These are phyloP conservation scores for Diplogelasinospora grovesii DNA, from an alignment of 495 filamentous ascomycete genomes.

Conservation along the genomic window DNA sequence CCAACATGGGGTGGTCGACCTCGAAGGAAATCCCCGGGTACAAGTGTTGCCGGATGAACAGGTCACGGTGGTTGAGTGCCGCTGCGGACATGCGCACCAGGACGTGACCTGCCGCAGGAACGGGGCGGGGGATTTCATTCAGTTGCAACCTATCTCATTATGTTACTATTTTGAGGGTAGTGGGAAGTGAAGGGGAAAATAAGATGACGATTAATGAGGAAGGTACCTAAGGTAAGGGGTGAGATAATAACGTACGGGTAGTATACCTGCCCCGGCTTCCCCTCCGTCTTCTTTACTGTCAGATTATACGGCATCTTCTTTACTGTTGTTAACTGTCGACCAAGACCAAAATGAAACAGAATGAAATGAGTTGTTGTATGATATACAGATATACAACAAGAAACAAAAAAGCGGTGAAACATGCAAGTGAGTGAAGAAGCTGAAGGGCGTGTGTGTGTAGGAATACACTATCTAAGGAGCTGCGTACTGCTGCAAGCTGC, in stretches of 20 bases:
- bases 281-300: conserved; percentile 45
- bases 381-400: too few relatives aligned
- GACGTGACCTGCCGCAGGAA: conserved; percentile 56
- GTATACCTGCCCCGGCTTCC: conserved; percentile 84
- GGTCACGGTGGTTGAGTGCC: conserved; percentile 85
- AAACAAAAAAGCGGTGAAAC: too few relatives aligned
- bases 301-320: conserved; percentile 40
- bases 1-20: conserved; percentile 63
- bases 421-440: too few relatives aligned
- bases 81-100: conserved; percentile 65
- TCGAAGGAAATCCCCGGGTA: conserved; percentile 81
- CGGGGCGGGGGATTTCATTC: conserved; percentile 50
- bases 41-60: conserved; percentile 85
- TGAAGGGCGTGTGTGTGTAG: too few relatives aligned
- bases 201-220: not conserved
- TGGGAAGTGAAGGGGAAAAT: not conserved
- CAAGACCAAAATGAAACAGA: too few relatives aligned
- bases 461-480: too few relatives aligned
- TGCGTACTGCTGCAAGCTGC: too few relatives aligned
- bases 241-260: conserved; percentile 49
- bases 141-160: conserved; percentile 52
- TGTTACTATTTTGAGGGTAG: not conserved
- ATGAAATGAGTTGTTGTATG: too few relatives aligned
- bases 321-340: not conserved
- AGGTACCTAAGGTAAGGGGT: not conserved